Conservation (phyloP, 176 grass and related monocot genomes). For the Otatea glauca region DNA sequence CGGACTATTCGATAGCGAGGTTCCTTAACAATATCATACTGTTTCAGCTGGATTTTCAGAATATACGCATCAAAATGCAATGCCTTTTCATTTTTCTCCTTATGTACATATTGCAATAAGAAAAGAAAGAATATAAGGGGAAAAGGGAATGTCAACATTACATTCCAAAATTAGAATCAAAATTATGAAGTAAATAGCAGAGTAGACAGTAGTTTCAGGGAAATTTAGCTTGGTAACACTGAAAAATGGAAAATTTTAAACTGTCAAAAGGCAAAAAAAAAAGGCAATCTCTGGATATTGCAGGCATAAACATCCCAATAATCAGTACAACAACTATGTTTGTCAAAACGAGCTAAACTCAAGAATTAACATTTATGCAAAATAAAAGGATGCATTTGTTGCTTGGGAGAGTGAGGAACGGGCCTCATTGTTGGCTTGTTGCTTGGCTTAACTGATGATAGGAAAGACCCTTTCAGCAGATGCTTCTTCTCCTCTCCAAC, state of each 20-base stretch:
- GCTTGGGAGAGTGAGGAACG: constrained; percentile 55
- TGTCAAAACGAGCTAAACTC: background rate
- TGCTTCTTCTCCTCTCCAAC: constrained; percentile 20
- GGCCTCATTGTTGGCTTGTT: constrained; percentile 64
- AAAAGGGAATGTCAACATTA: background rate
- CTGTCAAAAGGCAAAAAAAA: background rate
- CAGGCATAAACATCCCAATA: background rate
- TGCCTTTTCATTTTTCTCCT: constrained; percentile 79
- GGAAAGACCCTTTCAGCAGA: constrained; percentile 17
- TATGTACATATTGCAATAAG: constrained; percentile 30
- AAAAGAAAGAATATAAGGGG: background rate
- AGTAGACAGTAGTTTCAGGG: background rate
- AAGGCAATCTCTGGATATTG: background rate
- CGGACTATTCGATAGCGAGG: no score
- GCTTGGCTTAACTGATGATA: constrained; percentile 32
- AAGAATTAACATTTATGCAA: background rate
- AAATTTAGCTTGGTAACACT: background rate
- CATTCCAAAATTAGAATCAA: constrained; percentile 1
- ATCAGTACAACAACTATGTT: background rate
- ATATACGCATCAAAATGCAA: constrained; percentile 89
- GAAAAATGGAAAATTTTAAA: background rate
- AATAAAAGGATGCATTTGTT: constrained; percentile 46
- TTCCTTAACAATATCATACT: constrained; percentile 96
- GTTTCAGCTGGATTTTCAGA: constrained; percentile 66
- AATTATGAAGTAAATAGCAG: background rate